These are phyloP conservation scores for Ascochyta lentis DNA, from an alignment of 2,329 filamentous ascomycete species.

Conservation along the genomic window DNA sequence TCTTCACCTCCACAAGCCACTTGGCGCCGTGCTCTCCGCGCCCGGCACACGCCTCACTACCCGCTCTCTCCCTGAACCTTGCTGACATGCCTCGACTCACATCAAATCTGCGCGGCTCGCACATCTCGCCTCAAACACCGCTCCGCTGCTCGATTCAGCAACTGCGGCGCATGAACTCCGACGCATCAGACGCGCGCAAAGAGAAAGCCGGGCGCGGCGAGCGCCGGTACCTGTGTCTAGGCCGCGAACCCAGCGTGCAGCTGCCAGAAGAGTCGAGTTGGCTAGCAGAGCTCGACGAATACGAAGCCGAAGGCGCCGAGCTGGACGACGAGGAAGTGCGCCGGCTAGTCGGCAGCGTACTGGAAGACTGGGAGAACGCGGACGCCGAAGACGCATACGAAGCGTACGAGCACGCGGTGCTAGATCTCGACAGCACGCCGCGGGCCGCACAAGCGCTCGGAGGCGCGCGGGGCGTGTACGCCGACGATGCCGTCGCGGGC, in stretches of 20 bases:
- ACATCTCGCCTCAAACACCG: conserved; percentile 32
- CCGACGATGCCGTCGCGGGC: background rate
- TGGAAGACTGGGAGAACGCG: conserved; percentile 27
- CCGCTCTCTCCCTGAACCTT: conserved; percentile 31
- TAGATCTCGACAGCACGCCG: conserved; percentile 10
- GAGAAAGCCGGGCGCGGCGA: conserved; percentile 36
- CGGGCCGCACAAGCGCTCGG: conserved; percentile 2
- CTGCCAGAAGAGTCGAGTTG: conserved; percentile 41
- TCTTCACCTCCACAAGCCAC: background rate
- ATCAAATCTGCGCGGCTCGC: conserved; percentile 36
- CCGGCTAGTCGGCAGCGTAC: conserved; percentile 27
- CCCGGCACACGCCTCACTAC: conserved; percentile 28
- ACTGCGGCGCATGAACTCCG: conserved; percentile 54
- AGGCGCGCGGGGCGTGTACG: background rate
- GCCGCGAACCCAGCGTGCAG: conserved; percentile 45
- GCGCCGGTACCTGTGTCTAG: conserved; percentile 50
- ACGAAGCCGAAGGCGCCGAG: conserved; percentile 22
- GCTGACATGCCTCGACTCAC: conserved; percentile 29
- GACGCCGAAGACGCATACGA: conserved; percentile 24
- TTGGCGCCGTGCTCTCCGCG: conserved; percentile 33
- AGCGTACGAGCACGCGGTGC: conserved; percentile 2
- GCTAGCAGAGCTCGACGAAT: conserved; percentile 31
- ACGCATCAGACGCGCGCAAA: conserved; percentile 33
- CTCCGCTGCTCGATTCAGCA: conserved; percentile 50
- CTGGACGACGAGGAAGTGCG: conserved; percentile 29